These are phyloP conservation scores for Fusarium hostae DNA, from an alignment of 2,329 filamentous ascomycete species.

Conservation along the genomic window DNA sequence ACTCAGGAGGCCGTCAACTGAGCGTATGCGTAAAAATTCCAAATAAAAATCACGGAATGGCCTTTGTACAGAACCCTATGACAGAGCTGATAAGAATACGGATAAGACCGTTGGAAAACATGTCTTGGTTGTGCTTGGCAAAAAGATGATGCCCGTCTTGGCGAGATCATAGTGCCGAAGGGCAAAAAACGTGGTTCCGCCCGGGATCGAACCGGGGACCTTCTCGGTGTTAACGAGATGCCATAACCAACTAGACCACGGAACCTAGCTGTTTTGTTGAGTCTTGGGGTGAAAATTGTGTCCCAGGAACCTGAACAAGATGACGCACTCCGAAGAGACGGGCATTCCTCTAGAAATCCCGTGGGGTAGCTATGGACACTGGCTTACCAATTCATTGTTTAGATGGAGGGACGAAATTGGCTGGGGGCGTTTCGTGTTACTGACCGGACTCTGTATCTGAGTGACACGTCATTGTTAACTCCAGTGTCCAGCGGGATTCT, in stretches of 20 bases:
- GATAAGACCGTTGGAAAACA: neutral
- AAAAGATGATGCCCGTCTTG: neutral
- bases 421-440: neutral
- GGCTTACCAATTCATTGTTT: neutral
- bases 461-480: neutral
- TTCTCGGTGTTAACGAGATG: constrained; percentile 27
- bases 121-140: neutral
- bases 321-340: neutral
- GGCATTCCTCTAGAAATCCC: too few species aligned
- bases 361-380: too few species aligned
- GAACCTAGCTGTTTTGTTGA: neutral
- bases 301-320: neutral
- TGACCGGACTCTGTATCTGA: too few species aligned
- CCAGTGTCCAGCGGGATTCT: neutral
- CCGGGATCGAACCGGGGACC: constrained; percentile 23
- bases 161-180: neutral
- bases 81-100: neutral
- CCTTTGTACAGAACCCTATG: neutral
- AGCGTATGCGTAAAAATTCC: neutral
- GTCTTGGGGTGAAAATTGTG: rapidly evolving
- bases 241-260: constrained; percentile 25
- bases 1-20: too few species aligned
- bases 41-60: neutral
- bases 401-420: neutral
- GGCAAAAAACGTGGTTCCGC: constrained; percentile 8